Conservation (phyloP, 345 rosid species). For the Lepidium aucheri region DNA sequence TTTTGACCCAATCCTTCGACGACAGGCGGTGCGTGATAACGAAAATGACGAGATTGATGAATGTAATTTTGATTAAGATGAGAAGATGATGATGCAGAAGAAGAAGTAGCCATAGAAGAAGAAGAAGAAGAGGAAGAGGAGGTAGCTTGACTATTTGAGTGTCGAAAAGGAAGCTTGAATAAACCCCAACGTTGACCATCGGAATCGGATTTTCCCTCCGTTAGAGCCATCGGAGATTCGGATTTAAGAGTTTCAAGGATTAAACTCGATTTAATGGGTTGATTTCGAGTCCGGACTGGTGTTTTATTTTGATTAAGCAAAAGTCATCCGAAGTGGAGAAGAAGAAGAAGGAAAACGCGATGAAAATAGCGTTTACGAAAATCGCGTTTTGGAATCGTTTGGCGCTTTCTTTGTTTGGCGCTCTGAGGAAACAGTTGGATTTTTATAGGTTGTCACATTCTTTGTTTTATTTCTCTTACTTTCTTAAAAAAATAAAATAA, state of each 20-base stretch:
- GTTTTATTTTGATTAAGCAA: not conserved
- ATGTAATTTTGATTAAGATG: constrained; percentile 24
- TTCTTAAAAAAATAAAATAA: too few species aligned
- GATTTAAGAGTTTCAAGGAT: not conserved
- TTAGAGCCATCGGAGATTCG: constrained; percentile 50
- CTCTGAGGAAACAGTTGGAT: too few species aligned
- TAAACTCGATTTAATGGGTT: constrained; percentile 14
- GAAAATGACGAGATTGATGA: constrained; percentile 26
- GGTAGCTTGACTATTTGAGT: constrained; percentile 28
- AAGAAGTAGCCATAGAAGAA: constrained; percentile 27
- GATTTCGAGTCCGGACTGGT: constrained; percentile 16
- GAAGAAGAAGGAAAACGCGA: not conserved
- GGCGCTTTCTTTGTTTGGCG: too few species aligned
- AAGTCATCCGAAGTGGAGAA: not conserved
- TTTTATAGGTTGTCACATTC: too few species aligned
- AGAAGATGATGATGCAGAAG: constrained; percentile 6
- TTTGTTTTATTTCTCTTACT: too few species aligned
- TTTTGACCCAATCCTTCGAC: constrained; percentile 41
- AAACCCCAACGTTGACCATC: constrained; percentile 61
- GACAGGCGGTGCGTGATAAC: constrained; percentile 19
- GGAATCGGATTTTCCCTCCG: constrained; percentile 41
- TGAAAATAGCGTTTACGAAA: not conserved
- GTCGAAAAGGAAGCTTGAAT: constrained; percentile 64
- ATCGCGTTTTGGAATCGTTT: too few species aligned
- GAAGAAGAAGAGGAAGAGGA: not conserved